Evolutionary conservation across 2,329 filamentous ascomycete genomes (phyloP).

Genomic region (Proliferodiscus dingleyae): DNA sequence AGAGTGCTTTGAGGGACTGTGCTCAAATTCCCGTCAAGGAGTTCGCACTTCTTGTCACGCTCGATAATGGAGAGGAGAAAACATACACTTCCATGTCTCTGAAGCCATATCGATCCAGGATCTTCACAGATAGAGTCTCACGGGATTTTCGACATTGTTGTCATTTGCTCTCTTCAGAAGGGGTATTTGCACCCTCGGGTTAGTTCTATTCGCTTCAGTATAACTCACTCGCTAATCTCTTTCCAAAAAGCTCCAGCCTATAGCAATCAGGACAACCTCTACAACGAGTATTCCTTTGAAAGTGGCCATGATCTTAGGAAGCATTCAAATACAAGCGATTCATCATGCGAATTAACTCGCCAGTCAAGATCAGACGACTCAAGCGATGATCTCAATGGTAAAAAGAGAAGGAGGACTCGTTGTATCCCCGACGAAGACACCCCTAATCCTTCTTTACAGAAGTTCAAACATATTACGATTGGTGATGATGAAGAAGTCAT

Average conservation of each 20-base stretch:
- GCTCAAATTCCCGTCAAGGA: conserved; percentile 21
- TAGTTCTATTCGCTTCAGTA: background rate
- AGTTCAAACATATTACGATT: conserved; percentile 41
- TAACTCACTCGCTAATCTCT: conserved; percentile 3
- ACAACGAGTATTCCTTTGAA: conserved; percentile 18
- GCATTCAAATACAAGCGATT: conserved; percentile 14
- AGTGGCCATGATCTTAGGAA: conserved; percentile 14
- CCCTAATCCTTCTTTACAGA: conserved; percentile 15
- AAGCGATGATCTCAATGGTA: conserved; percentile 15
- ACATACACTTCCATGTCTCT: conserved; percentile 22
- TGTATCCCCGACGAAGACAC: conserved; percentile 17
- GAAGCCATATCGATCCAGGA: conserved; percentile 13
- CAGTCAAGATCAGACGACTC: conserved; percentile 22
- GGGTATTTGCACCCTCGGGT: conserved; percentile 3
- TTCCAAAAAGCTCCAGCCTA: conserved; percentile 10
- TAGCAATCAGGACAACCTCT: conserved; percentile 14
- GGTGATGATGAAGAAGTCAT: conserved; percentile 50
- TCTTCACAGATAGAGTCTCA: conserved; percentile 19
- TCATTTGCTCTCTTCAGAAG: conserved; percentile 7
- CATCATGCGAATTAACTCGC: conserved; percentile 14
- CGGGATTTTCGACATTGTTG: conserved; percentile 14
- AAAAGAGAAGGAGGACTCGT: conserved; percentile 22
- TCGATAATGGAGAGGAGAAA: conserved; percentile 22
- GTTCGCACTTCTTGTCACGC: conserved; percentile 23
- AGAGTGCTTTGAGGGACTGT: conserved; percentile 23